phyloP scores from a whole-genome alignment of 2,329 filamentous ascomycete species.

The Cordyceps pruinosa region DNA sequence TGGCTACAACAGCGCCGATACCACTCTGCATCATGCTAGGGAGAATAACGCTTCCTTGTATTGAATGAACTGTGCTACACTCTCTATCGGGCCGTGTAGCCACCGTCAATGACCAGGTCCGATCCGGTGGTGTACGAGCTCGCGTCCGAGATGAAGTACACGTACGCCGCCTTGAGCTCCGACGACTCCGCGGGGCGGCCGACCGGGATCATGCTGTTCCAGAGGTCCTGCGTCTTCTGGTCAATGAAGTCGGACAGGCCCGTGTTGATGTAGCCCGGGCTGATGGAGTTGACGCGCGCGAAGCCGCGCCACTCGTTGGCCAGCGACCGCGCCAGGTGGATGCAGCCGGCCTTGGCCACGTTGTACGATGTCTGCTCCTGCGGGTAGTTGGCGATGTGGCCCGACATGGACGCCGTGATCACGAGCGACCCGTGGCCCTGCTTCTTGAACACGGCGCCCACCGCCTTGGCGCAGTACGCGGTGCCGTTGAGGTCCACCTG shows the following conservation, averaged over 20 bases:
- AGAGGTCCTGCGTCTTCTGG: constrained; percentile 60
- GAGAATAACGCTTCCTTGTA: neutral
- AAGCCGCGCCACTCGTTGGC: constrained; percentile 65
- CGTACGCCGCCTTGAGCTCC: constrained; percentile 71
- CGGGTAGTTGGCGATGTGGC: constrained; percentile 63
- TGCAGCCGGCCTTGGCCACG: constrained; percentile 52
- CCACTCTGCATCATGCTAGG: too few relatives aligned
- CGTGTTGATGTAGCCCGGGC: constrained; percentile 62
- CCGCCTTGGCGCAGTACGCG: constrained; percentile 60
- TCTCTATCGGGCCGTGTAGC: constrained; percentile 46
- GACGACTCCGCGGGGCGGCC: constrained; percentile 59
- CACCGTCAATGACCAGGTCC: constrained; percentile 66
- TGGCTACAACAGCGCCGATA: too few relatives aligned
- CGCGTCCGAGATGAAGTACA: constrained; percentile 70
- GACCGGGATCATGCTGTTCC: constrained; percentile 70
- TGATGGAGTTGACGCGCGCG: constrained; percentile 59
- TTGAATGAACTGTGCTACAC: neutral
- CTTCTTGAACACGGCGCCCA: constrained; percentile 57
- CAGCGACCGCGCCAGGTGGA: constrained; percentile 37
- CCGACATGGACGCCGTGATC: constrained; percentile 64
- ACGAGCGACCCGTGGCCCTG: constrained; percentile 59
- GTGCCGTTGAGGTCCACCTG: constrained; percentile 60
- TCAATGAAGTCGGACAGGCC: constrained; percentile 62
- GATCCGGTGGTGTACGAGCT: constrained; percentile 67
- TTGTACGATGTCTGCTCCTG: constrained; percentile 64